Evolutionary conservation across 768 basidiomycete genomes (phyloP), one percentile per base, ranked within the genome.

Genomic region (Punctularia strigosozonata): DNA sequence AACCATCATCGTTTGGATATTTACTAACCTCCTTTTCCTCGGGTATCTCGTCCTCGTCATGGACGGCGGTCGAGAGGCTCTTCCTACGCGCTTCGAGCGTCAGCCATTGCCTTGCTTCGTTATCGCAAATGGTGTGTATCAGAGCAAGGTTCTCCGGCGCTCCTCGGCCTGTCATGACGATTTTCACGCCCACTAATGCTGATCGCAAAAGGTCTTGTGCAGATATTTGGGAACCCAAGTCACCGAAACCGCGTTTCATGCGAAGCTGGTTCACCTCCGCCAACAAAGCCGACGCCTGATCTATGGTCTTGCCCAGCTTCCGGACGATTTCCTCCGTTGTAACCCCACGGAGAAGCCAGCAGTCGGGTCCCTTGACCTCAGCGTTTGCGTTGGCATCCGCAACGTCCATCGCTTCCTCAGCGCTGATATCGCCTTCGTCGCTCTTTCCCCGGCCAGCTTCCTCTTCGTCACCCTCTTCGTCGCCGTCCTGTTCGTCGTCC

Each of bases 101-200:
- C 31, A 63, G 55, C 73, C 76, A 78, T 43, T 58, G 54, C 44
- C 53, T 57, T 12, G 64, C 65, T 45, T 80, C 70, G 2, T 61
- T 65, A 41, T 79, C 75, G 4, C 68, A 60, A 20, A 88, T 54
- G 15, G 55, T 56, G 52, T 89, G 89, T 14, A 95, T 73, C 17
- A 74, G 59, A 2, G 83, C 84, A 49, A 88, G 56, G 49, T 90
- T 82, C 4, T 74, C 68, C 1, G 86, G 87, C 13, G 69, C 64
- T 3, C 94, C 92, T 14, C 85, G 63, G 18, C 66, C 69, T 20
- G 69, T 65, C 56, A 83, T 72, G 10, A 59, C 64, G 20, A 90
- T 44, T 24, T 69, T 62, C 7, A 94, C 80, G 41, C 68, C 68
- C 10, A 94, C 63, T 23, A 94, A 55, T 6, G 85, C 84, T 2